These are phyloP conservation scores for Pharnaceum exiguum DNA, from an alignment of 148 eudicot genomes.

Conservation along the genomic window DNA sequence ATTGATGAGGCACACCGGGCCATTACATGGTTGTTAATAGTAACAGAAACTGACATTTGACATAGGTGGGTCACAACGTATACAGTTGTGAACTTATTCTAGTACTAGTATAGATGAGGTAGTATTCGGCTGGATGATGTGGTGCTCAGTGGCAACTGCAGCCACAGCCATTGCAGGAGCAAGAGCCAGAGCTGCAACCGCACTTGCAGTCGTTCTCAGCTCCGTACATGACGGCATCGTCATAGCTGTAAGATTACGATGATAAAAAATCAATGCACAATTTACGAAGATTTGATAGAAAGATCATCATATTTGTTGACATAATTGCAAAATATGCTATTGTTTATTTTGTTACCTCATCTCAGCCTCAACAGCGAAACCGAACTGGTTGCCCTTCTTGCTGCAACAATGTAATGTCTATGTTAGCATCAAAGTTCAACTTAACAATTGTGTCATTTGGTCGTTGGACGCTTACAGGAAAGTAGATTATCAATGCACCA, in stretches of 20 bases:
- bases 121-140: neutral
- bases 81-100: too few species aligned
- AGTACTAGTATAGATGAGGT: neutral
- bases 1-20: constrained; percentile 1
- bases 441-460: neutral
- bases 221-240: neutral
- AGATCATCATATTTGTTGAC: too few species aligned
- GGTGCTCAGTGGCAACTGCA: constrained; percentile 13
- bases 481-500: neutral
- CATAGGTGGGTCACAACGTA: neutral
- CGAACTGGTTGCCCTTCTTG: constrained; percentile 3
- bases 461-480: neutral
- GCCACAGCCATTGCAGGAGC: constrained; percentile 5
- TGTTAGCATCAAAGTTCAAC: neutral
- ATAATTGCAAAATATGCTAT: too few species aligned
- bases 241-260: neutral
- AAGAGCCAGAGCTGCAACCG: constrained; percentile 1
- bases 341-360: neutral
- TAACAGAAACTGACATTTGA: neutral
- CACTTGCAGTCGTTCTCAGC: constrained; percentile 13
- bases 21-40: neutral
- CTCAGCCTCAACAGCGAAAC: constrained; percentile 5
- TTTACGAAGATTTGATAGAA: neutral
- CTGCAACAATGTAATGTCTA: neutral
- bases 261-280: neutral